Evolutionary conservation across 345 rosid genomes (phyloP).

Genomic region (Adansonia digitata): DNA sequence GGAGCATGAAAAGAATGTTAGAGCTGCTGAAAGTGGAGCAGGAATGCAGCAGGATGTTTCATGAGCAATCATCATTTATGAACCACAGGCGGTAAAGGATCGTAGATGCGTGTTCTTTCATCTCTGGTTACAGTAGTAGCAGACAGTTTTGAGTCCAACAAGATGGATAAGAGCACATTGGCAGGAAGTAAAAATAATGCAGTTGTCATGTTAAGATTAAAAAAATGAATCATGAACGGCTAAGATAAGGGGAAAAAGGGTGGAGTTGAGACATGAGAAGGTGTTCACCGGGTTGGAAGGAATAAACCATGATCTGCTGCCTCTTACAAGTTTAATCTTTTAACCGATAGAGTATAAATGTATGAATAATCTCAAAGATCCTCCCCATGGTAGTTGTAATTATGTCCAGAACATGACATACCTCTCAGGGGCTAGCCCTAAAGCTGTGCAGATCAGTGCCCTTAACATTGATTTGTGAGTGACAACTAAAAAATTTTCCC

Average conservation of each 20-base stretch:
- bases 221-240: no score
- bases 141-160: neutral
- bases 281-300: no score
- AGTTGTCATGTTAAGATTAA: no score
- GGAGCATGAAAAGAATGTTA: slow-evolving; percentile 12
- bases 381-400: neutral
- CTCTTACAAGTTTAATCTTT: no score
- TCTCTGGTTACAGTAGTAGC: neutral
- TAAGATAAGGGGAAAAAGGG: no score
- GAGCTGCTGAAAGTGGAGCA: neutral
- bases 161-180: neutral
- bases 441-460: slow-evolving; percentile 61
- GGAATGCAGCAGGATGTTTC: neutral
- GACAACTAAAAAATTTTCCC: slow-evolving; percentile 44
- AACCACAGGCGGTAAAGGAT: neutral
- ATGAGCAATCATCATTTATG: neutral
- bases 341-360: neutral
- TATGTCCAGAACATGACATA: slow-evolving; percentile 15
- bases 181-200: neutral
- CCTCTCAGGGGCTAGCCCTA: slow-evolving; percentile 58
- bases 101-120: neutral
- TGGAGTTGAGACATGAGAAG: no score
- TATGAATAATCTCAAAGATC: neutral
- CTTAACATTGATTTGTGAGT: slow-evolving; percentile 64
- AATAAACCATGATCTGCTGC: neutral